Conservation (phyloP, 306 rosid genomes). For the Pterocarpus macrocarpus region DNA sequence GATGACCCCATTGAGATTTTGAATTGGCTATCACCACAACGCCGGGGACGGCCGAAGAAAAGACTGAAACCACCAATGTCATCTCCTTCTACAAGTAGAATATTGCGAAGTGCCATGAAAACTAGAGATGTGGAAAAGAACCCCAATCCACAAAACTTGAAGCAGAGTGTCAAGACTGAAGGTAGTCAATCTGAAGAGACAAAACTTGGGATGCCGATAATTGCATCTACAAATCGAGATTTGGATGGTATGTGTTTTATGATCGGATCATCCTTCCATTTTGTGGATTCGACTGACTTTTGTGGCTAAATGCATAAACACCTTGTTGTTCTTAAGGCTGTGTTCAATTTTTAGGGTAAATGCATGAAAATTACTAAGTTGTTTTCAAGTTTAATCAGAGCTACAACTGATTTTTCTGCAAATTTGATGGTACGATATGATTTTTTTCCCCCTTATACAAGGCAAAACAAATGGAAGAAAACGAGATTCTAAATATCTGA, state of each 20-base stretch:
- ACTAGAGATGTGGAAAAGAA: neutral
- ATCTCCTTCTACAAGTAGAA: neutral
- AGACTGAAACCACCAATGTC: neutral
- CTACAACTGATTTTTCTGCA: neutral
- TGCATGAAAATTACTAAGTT: neutral
- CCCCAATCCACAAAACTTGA: neutral
- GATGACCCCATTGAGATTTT: neutral
- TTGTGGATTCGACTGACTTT: neutral
- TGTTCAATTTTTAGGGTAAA: neutral
- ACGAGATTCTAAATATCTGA: neutral
- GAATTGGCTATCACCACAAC: neutral
- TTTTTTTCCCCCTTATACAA: no score
- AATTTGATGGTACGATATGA: no score
- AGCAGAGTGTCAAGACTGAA: no score
- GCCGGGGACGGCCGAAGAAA: neutral
- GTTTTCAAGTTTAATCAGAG: no score
- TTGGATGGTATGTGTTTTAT: neutral
- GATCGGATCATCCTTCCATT: neutral
- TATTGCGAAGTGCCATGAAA: no score
- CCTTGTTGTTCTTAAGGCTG: neutral
- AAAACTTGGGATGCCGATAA: neutral
- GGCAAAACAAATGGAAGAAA: no score
- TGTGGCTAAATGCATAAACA: neutral
- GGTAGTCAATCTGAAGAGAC: neutral
- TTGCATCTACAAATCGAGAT: no score